Evolutionary conservation across 441 rosid species (phyloP).

Genomic region (Euphorbia celastroides): DNA sequence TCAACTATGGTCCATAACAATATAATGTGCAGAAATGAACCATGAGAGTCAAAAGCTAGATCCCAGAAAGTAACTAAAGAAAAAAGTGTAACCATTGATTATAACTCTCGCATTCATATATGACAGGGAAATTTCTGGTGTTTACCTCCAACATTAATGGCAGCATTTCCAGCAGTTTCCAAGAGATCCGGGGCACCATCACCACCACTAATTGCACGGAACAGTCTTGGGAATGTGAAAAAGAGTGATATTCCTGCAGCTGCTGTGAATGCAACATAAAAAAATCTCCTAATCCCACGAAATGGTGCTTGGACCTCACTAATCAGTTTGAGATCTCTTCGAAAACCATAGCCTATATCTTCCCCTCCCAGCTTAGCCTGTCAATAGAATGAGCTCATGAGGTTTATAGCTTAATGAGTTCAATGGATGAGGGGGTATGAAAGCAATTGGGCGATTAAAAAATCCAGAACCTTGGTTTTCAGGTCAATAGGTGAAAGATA

Average conservation of each 20-base stretch:
- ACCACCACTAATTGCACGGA: constrained; percentile 64
- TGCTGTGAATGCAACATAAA: constrained; percentile 71
- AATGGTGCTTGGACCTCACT: constrained; percentile 99
- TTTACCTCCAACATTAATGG: constrained; percentile 82
- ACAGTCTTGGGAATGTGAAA: constrained; percentile 78
- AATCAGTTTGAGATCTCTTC: constrained; percentile 89
- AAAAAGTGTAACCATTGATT: not conserved
- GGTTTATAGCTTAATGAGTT: constrained; percentile 13
- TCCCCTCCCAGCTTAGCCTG: constrained; percentile 97
- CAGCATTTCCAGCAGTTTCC: constrained; percentile 77
- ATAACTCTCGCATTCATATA: not conserved
- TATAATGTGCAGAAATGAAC: not conserved
- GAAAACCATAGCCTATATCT: constrained; percentile 81
- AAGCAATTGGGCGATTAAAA: not conserved
- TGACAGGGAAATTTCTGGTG: not conserved
- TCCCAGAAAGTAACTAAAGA: not conserved
- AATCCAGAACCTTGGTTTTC: not conserved
- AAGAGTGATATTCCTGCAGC: constrained; percentile 90
- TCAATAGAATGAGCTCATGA: constrained; percentile 15
- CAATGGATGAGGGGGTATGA: not conserved
- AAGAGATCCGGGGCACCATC: constrained; percentile 76
- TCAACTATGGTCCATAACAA: constrained; percentile 9
- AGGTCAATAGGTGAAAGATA: not conserved
- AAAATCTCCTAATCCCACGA: constrained; percentile 89
- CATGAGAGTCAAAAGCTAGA: not conserved